Percentiles rank a stretch among this genome's conserved stretches.
Conservation (phyloP, 1,284 basidiomycete genomes). For the Trichosporon ovoides region DNA sequence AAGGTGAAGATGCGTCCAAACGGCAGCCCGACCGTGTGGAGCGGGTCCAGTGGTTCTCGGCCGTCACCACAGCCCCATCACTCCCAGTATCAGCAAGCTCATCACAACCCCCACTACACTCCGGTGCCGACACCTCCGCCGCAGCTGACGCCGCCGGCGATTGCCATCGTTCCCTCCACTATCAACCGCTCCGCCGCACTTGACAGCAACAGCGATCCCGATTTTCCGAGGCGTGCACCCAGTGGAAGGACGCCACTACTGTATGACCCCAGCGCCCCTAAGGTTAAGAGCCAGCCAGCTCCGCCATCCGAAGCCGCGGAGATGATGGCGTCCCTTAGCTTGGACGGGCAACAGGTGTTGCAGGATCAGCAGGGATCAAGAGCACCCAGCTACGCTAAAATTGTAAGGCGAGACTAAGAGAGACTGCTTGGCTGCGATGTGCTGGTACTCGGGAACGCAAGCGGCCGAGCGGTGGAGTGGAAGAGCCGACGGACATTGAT, state of each 20-base stretch:
- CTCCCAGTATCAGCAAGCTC: not conserved
- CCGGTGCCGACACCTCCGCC: slow-evolving; percentile 5
- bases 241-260: slow-evolving; percentile 22
- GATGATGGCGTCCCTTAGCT: slow-evolving; percentile 7
- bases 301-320: not conserved
- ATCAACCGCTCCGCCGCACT: slow-evolving; percentile 5
- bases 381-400: slow-evolving; percentile 41
- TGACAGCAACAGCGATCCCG: slow-evolving; percentile 22
- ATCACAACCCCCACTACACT: not conserved
- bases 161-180: slow-evolving; percentile 15
- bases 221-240: slow-evolving; percentile 36
- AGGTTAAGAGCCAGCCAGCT: not conserved
- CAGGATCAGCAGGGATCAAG: not conserved
- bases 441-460: no score
- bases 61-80: not conserved
- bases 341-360: not conserved
- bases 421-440: not conserved
- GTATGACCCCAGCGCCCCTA: slow-evolving; percentile 28
- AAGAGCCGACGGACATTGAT: no score
- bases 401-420: slow-evolving; percentile 36
- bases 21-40: slow-evolving; percentile 29
- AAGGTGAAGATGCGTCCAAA: slow-evolving; percentile 29
- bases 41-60: slow-evolving; percentile 22
- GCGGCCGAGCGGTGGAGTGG: no score
- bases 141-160: not conserved